phyloP scores from a whole-genome alignment of 805 yeast genomes.

The Cyberlindnera veronae region DNA sequence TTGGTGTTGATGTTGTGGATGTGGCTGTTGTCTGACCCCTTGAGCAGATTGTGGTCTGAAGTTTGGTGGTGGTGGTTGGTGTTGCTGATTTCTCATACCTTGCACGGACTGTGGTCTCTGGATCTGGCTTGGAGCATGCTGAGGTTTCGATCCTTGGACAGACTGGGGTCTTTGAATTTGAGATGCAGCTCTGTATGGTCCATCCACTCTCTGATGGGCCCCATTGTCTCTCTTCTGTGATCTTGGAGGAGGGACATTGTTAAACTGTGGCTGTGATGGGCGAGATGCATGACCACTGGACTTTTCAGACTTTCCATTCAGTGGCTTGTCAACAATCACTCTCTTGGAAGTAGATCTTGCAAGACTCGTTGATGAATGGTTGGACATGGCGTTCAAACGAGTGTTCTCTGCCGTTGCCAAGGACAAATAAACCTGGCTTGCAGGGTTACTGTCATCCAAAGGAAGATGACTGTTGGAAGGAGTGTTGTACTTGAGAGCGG shows the following conservation, averaged over 20 bases:
- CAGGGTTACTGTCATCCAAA: conserved; percentile 33
- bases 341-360: conserved; percentile 28
- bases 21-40: conserved; percentile 3
- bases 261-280: not conserved
- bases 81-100: conserved; percentile 7
- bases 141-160: conserved; percentile 6
- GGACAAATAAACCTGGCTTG: conserved; percentile 62
- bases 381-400: conserved; percentile 55
- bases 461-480: conserved; percentile 24
- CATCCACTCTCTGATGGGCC: conserved; percentile 8
- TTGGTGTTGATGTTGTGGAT: not conserved
- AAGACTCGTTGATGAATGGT: conserved; percentile 19
- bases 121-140: not conserved
- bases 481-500: conserved; percentile 35
- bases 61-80: conserved; percentile 5
- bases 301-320: conserved; percentile 5
- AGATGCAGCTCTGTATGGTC: not conserved
- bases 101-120: conserved; percentile 15
- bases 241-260: conserved; percentile 1
- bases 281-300: not conserved
- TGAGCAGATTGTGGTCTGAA: conserved; percentile 13
- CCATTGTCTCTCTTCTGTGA: conserved; percentile 2
- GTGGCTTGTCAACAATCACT: conserved; percentile 12
- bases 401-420: conserved; percentile 79
- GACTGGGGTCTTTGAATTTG: conserved; percentile 1